Percentiles rank a stretch among this genome's conserved stretches.
phyloP scores from a whole-genome alignment of 257 asterid species.

The Petunia secreta region DNA sequence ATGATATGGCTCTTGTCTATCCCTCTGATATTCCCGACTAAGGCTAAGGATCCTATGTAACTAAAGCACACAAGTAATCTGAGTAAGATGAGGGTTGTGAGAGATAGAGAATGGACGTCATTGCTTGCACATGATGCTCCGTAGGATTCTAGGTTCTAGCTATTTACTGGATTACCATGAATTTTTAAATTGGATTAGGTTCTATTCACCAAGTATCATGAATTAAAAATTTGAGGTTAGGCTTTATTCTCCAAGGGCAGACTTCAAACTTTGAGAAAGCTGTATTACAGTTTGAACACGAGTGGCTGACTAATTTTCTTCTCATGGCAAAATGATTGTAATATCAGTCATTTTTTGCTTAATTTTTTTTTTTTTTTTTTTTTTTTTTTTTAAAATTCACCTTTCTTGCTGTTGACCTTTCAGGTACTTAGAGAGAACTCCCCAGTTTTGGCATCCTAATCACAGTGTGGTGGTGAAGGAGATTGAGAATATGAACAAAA shows the following conservation, averaged over 20 bases:
- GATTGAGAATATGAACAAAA: constrained; percentile 85
- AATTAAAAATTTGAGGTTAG: neutral
- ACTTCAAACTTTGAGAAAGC: neutral
- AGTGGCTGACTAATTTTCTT: neutral
- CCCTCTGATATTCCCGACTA: neutral
- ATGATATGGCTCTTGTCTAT: neutral
- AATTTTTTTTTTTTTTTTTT: neutral
- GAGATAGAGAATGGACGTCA: neutral
- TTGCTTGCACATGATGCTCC: neutral
- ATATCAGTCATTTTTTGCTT: neutral
- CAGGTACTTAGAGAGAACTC: constrained; percentile 73
- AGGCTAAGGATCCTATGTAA: neutral
- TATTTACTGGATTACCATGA: constrained; percentile 1
- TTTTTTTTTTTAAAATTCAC: neutral
- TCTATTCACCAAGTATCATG: neutral
- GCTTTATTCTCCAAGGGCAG: neutral
- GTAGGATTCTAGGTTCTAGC: neutral
- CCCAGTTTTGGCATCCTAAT: constrained; percentile 79
- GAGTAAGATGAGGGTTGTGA: neutral
- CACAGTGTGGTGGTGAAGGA: constrained; percentile 88
- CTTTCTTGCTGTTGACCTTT: constrained; percentile 1
- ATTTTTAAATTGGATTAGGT: neutral
- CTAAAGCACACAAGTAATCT: neutral
- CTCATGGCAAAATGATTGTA: constrained; percentile 11
- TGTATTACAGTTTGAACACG: neutral